Evolutionary conservation across 2,329 filamentous ascomycete genomes (phyloP), one percentile per base, ranked within the genome.

Genomic region (Colletotrichum sp.): DNA sequence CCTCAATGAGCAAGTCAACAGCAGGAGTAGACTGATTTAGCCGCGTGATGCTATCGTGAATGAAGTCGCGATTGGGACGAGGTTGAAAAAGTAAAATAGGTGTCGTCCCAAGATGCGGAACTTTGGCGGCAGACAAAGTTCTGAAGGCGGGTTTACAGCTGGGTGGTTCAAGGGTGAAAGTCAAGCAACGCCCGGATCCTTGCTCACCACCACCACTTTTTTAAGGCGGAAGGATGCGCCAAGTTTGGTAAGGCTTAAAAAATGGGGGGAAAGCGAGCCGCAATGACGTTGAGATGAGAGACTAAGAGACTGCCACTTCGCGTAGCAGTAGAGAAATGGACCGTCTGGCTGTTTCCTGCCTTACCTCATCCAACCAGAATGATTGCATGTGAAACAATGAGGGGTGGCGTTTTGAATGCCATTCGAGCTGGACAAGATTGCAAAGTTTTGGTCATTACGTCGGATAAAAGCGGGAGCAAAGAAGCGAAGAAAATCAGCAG

Each of bases 231-330:
- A 34, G 24, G 21, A 48, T 16, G 63, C 24, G 16, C 63, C 26
- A 18, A 48, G 30, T n/a, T 39, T 28, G 28, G 39, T 71, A 65
- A 71, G 67, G 60, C 72, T 71, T 32, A 60, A 52, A 28, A 43
- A 68, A 68, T 34, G 36, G 28, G 21, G 43, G 67, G 21, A 14
- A 12, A 39, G 39, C 39, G 34, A 30, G 28, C 48, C 30, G 69
- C 73, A 72, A 75, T 75, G 73, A 75, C 73, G 73, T 75, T 72
- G 69, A 72, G 36, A 75, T 75, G 73, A 72, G 73, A 64, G 63
- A 75, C 73, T 75, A 72, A 34, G 68, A 18, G n/a, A 65, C 28
- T 10, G 43, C 32, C 48, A 43, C 68, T 57, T 65, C 16, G 24
- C 60, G 34, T 65, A 24, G 21, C n/a, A 24, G 28, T 36, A 18